phyloP scores from a whole-genome alignment of 2,329 filamentous ascomycete species.

The Alternaria infectoria region DNA sequence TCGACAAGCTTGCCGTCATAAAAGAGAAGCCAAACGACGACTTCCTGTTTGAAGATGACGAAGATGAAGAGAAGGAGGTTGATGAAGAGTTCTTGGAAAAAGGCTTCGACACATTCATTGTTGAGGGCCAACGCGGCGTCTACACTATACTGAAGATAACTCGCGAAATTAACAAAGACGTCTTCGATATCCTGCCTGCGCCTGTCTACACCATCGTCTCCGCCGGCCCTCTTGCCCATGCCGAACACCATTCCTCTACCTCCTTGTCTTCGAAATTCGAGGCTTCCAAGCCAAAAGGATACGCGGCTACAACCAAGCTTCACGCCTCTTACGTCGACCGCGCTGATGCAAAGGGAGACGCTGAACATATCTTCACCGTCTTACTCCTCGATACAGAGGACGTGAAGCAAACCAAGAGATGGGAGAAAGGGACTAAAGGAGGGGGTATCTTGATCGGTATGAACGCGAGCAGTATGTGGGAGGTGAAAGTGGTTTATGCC shows the following conservation, averaged over 20 bases:
- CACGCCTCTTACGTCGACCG: constrained; percentile 9
- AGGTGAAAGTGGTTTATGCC: constrained; percentile 27
- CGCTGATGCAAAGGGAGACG: constrained; percentile 13
- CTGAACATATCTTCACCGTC: constrained; percentile 17
- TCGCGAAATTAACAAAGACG: constrained; percentile 14
- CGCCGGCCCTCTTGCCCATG: constrained; percentile 18
- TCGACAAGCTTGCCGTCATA: constrained; percentile 23
- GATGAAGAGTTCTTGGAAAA: background rate
- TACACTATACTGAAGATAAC: constrained; percentile 20
- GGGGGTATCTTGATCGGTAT: constrained; percentile 26
- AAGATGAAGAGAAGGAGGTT: background rate
- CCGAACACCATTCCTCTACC: background rate
- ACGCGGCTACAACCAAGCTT: constrained; percentile 5
- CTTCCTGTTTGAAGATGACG: background rate
- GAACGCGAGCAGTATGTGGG: constrained; percentile 18
- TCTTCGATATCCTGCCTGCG: constrained; percentile 12
- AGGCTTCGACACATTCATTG: constrained; percentile 20
- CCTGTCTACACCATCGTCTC: constrained; percentile 27
- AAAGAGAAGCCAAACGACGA: background rate
- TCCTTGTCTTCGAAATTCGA: background rate
- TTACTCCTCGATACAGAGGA: constrained; percentile 9
- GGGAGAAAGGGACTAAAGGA: constrained; percentile 11
- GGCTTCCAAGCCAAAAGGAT: constrained; percentile 4
- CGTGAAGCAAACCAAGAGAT: constrained; percentile 13
- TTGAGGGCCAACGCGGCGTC: constrained; percentile 22